These are phyloP conservation scores for Eutypa lata DNA, from an alignment of 2,329 filamentous ascomycete genomes.

Conservation along the genomic window DNA sequence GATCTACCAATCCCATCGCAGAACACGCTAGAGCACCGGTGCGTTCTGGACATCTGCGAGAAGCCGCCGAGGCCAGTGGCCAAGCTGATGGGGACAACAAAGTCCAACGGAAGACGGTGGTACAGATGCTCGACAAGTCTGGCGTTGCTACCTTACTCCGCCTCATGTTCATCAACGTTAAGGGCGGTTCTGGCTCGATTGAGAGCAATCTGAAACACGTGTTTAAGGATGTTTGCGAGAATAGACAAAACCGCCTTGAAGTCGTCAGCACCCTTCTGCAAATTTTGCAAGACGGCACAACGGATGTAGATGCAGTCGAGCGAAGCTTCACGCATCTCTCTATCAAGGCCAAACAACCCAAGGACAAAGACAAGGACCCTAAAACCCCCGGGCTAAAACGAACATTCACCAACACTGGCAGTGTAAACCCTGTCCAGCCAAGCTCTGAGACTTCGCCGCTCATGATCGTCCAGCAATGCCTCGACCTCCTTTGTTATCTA, in stretches of 20 bases:
- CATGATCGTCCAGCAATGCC: conserved; percentile 92
- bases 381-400: conserved; percentile 82
- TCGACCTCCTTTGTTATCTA: conserved; percentile 80
- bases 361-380: conserved; percentile 59
- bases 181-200: conserved; percentile 83
- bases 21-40: conserved; percentile 42
- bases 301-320: conserved; percentile 89
- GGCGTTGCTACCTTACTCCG: conserved; percentile 93
- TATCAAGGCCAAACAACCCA: conserved; percentile 79
- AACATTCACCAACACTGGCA: conserved; percentile 58
- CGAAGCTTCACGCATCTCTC: conserved; percentile 93
- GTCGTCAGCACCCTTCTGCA: conserved; percentile 89
- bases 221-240: conserved; percentile 88
- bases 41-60: conserved; percentile 19
- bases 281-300: conserved; percentile 92
- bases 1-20: conserved; percentile 30
- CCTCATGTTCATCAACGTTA: conserved; percentile 90
- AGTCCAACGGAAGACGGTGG: conserved; percentile 72
- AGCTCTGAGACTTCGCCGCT: conserved; percentile 90
- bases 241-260: conserved; percentile 91
- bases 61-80: conserved; percentile 21
- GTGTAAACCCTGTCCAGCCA: conserved; percentile 46
- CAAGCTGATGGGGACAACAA: conserved; percentile 50
- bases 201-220: conserved; percentile 82
- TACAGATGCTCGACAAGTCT: conserved; percentile 95